phyloP scores from a whole-genome alignment of 768 basidiomycete genomes.

The Suillus brevipes region DNA sequence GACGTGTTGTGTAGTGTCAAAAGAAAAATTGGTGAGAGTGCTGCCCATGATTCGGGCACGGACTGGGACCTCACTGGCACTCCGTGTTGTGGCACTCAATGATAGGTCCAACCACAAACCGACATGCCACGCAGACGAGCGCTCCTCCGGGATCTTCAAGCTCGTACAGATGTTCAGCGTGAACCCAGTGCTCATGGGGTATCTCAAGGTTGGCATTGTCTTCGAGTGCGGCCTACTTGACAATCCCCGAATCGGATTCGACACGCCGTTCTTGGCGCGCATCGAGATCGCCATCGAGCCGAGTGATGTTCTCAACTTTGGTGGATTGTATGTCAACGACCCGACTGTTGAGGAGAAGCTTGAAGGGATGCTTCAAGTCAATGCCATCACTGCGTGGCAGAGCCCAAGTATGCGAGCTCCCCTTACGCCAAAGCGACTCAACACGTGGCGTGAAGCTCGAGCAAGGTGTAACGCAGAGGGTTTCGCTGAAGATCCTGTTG shows the following conservation, averaged over 20 bases:
- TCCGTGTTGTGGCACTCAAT: not conserved
- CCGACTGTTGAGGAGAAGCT: conserved; percentile 8
- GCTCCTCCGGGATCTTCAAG: conserved; percentile 17
- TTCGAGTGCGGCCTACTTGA: conserved; percentile 15
- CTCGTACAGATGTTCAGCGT: conserved; percentile 11
- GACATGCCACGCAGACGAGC: conserved; percentile 11
- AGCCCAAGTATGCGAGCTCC: conserved; percentile 3
- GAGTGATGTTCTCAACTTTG: not conserved
- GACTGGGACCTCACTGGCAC: not conserved
- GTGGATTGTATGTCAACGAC: conserved; percentile 14
- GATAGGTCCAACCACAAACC: conserved; percentile 18
- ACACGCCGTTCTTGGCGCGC: conserved; percentile 14
- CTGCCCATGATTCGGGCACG: not conserved
- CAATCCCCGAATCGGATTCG: conserved; percentile 15
- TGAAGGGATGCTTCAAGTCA: conserved; percentile 18
- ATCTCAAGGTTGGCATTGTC: conserved; percentile 14
- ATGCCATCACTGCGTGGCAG: not conserved
- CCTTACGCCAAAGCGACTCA: conserved; percentile 11
- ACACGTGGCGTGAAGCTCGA: conserved; percentile 12
- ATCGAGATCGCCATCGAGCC: conserved; percentile 19
- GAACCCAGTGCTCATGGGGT: conserved; percentile 7
- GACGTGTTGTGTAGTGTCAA: conserved; percentile 12
- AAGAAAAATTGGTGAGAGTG: conserved; percentile 17
- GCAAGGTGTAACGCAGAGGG: not conserved
- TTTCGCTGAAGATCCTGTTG: conserved; percentile 5